Percentiles rank a stretch among this genome's conserved stretches.
phyloP scores from a whole-genome alignment of 2,329 filamentous ascomycete species.

The Apiospora phragmitis region DNA sequence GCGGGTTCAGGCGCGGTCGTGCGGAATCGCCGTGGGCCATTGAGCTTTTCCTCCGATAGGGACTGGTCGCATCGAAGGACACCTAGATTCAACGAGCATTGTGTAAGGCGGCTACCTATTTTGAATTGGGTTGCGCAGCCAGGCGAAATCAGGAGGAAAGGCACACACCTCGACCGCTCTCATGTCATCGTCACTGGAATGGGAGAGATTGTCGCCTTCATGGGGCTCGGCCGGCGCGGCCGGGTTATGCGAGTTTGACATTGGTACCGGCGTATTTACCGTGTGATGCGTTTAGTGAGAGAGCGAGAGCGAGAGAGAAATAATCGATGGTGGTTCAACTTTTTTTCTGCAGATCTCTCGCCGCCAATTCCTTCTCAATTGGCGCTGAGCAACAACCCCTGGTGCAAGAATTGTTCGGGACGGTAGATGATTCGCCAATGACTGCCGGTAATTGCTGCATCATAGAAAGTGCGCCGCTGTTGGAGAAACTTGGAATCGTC shows the following conservation, averaged over 20 bases:
- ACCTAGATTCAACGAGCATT: conserved; percentile 43
- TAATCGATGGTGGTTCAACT: background rate
- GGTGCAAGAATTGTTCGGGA: background rate
- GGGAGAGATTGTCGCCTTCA: conserved; percentile 40
- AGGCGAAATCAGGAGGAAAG: conserved; percentile 7
- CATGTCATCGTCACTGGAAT: conserved; percentile 52
- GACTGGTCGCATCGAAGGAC: conserved; percentile 60
- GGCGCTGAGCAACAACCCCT: background rate
- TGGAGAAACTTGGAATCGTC: conserved; percentile 2
- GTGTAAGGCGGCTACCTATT: background rate
- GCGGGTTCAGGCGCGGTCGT: conserved; percentile 35
- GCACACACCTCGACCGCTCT: conserved; percentile 51
- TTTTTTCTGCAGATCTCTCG: background rate
- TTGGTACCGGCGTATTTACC: background rate
- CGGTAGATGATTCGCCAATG: background rate
- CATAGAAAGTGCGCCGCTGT: background rate
- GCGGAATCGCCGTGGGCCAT: conserved; percentile 53
- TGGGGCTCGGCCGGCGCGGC: background rate
- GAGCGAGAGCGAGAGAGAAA: background rate
- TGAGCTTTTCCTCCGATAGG: conserved; percentile 67
- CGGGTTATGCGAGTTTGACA: background rate
- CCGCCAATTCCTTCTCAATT: background rate
- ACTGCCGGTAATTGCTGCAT: background rate
- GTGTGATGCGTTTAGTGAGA: background rate
- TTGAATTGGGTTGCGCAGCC: background rate